Conservation (phyloP, 2,329 filamentous ascomycete species). For the Thelonectria olida region DNA sequence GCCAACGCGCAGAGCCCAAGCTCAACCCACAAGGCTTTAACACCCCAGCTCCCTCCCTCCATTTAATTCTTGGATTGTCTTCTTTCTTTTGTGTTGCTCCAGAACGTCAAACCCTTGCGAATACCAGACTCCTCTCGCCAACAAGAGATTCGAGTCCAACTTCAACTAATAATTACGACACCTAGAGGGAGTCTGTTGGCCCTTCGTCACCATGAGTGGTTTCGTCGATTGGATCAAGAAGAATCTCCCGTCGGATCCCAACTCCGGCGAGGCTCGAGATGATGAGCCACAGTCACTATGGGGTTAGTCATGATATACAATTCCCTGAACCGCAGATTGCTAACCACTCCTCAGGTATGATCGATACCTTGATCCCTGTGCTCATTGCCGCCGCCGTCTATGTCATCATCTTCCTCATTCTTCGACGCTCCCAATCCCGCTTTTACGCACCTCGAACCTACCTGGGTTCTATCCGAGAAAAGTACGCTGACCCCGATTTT, state of each 20-base stretch:
- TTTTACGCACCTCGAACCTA: constrained; percentile 67
- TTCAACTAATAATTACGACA: constrained; percentile 5
- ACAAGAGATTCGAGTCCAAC: constrained; percentile 1
- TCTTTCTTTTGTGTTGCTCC: not conserved
- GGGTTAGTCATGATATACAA: constrained; percentile 34
- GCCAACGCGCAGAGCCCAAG: too few relatives aligned
- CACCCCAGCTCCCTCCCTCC: constrained; percentile 6
- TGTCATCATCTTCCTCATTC: constrained; percentile 59
- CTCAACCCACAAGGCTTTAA: constrained; percentile 19
- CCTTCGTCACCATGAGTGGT: constrained; percentile 46
- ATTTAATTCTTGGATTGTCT: not conserved
- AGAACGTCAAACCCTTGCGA: not conserved
- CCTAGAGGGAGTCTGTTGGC: constrained; percentile 17
- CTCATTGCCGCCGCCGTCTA: constrained; percentile 58
- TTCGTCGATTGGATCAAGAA: constrained; percentile 52
- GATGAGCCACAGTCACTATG: constrained; percentile 47
- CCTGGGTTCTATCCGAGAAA: constrained; percentile 56
- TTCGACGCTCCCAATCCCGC: constrained; percentile 58
- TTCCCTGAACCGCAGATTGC: not conserved
- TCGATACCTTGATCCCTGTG: constrained; percentile 64
- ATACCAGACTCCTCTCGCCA: not conserved
- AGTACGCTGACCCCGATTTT: constrained; percentile 49
- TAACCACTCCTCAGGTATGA: constrained; percentile 44
- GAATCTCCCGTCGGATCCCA: constrained; percentile 38
- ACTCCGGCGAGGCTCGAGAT: constrained; percentile 35